A percentile compares a stretch with the other conserved stretches of the same genome.
These are phyloP conservation scores for Ziziphus jujuba DNA, from an alignment of 306 rosid species.

Conservation along the genomic window DNA sequence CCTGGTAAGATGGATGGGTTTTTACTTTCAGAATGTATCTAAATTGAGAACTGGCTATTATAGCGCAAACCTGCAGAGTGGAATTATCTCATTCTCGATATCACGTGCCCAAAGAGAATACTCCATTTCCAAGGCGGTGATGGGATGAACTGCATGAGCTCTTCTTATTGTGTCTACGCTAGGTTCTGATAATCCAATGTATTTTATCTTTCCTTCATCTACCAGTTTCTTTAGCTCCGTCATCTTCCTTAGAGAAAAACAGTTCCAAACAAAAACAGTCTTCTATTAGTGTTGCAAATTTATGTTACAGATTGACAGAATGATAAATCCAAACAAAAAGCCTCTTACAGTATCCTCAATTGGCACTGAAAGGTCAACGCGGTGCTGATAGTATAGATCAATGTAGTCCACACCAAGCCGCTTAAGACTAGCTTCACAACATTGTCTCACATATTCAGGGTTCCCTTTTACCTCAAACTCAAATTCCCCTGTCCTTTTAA, in stretches of 20 bases:
- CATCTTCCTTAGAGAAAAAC: conserved; percentile 5
- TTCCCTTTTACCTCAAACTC: conserved; percentile 43
- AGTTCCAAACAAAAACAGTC: not conserved
- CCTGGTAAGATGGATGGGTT: not conserved
- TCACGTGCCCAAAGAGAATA: conserved; percentile 68
- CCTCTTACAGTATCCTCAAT: conserved; percentile 73
- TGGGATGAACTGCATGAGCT: conserved; percentile 71
- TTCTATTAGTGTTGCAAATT: not conserved
- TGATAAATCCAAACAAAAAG: not conserved
- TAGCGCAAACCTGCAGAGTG: conserved; percentile 57
- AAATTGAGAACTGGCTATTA: not conserved
- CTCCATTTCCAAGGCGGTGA: conserved; percentile 78
- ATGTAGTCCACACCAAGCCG: conserved; percentile 46
- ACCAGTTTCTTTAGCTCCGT: conserved; percentile 60
- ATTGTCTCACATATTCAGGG: conserved; percentile 54
- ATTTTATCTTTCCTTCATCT: conserved; percentile 63
- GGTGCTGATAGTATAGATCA: conserved; percentile 61
- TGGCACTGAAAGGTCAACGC: conserved; percentile 60
- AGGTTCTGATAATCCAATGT: conserved; percentile 63
- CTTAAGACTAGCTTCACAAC: conserved; percentile 71
- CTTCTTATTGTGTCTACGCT: conserved; percentile 59
- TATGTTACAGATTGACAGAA: not conserved
- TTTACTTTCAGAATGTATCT: not conserved
- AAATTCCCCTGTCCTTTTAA: conserved; percentile 15
- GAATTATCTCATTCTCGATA: conserved; percentile 60